These are phyloP conservation scores for Leucogyrophana mollusca DNA, from an alignment of 768 basidiomycete genomes.

Conservation along the genomic window DNA sequence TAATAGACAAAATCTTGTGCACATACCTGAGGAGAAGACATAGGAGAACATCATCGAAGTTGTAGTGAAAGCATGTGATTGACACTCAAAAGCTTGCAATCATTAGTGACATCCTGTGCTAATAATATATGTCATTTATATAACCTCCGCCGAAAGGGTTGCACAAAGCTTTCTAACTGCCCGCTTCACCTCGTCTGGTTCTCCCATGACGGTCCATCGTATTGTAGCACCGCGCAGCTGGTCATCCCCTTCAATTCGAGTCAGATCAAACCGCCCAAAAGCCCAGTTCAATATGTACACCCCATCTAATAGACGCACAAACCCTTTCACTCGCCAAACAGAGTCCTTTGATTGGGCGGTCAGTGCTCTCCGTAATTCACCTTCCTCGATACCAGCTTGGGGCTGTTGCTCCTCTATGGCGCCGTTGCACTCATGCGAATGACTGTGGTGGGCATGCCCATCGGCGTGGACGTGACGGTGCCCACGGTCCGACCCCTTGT, in stretches of 20 bases:
- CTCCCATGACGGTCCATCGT: slow-evolving; percentile 88
- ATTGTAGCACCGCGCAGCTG: slow-evolving; percentile 37
- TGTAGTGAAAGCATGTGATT: slow-evolving; percentile 10
- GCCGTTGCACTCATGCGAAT: slow-evolving; percentile 11
- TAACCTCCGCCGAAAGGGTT: slow-evolving; percentile 36
- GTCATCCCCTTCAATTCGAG: slow-evolving; percentile 31
- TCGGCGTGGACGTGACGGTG: slow-evolving; percentile 6
- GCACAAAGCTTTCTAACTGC: slow-evolving; percentile 55
- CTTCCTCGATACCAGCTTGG: slow-evolving; percentile 32
- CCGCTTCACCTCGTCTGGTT: slow-evolving; percentile 72
- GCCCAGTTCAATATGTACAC: slow-evolving; percentile 86
- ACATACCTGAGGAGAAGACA: slow-evolving; percentile 28
- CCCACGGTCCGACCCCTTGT: slow-evolving; percentile 34
- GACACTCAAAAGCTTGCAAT: slow-evolving; percentile 11
- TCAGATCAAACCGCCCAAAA: slow-evolving; percentile 80
- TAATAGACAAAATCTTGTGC: not conserved
- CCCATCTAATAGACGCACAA: slow-evolving; percentile 51
- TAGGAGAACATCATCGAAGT: slow-evolving; percentile 29
- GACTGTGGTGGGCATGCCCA: slow-evolving; percentile 18
- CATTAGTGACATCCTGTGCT: slow-evolving; percentile 10
- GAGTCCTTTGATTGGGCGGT: slow-evolving; percentile 58
- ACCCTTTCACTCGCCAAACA: slow-evolving; percentile 86
- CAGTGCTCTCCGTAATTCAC: slow-evolving; percentile 47
- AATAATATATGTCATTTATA: slow-evolving; percentile 14
- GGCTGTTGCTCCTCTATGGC: slow-evolving; percentile 9